A percentile compares a stretch with the other conserved stretches of the same genome.
Evolutionary conservation across 768 basidiomycete species (phyloP).

Genomic region (Naganishia friedmannii): DNA sequence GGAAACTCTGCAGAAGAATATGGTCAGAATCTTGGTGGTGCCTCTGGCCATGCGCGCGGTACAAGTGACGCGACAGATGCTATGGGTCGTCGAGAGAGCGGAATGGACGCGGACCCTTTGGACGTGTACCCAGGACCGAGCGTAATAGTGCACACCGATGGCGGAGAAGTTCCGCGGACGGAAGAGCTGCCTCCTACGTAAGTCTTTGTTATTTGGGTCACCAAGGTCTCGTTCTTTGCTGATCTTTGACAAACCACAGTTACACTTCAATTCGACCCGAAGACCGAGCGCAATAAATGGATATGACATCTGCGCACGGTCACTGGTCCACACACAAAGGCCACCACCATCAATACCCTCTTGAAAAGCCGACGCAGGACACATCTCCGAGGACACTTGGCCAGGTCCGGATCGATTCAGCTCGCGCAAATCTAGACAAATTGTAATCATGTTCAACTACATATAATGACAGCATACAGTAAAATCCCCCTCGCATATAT

Average conservation of each 20-base stretch:
- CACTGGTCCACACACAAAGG: neutral
- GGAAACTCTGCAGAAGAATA: neutral
- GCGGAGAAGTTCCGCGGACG: neutral
- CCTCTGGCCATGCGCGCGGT: neutral
- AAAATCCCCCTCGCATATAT: neutral
- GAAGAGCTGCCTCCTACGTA: slow-evolving; percentile 17
- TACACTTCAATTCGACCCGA: slow-evolving; percentile 17
- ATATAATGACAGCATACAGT: slow-evolving; percentile 15
- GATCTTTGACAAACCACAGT: neutral
- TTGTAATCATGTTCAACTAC: slow-evolving; percentile 11
- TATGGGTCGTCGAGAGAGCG: neutral
- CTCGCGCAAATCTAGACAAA: slow-evolving; percentile 5
- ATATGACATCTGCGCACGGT: neutral
- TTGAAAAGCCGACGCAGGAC: neutral
- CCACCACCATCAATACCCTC: neutral
- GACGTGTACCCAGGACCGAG: neutral
- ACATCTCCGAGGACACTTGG: neutral
- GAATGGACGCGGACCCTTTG: neutral
- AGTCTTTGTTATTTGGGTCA: neutral
- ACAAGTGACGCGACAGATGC: neutral
- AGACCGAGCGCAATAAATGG: neutral
- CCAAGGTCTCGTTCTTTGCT: neutral
- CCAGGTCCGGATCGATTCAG: neutral
- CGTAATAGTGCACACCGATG: slow-evolving; percentile 12
- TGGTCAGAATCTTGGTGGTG: neutral